These are phyloP conservation scores for Penicillium manginii DNA, from an alignment of 495 filamentous ascomycete genomes.

Conservation along the genomic window DNA sequence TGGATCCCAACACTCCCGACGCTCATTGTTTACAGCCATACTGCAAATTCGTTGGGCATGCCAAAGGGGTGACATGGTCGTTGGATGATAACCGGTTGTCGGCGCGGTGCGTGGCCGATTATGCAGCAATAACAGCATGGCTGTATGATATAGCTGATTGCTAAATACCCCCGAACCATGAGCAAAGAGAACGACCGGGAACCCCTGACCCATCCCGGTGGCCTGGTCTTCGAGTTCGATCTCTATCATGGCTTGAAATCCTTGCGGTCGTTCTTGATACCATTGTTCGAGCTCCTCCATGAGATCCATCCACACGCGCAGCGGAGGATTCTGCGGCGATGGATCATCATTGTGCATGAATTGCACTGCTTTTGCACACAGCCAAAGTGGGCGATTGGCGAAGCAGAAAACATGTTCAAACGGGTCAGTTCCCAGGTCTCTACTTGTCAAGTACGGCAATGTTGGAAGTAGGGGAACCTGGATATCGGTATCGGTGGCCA, in stretches of 20 bases:
- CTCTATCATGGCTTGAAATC: slow-evolving; percentile 41
- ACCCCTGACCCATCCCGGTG: slow-evolving; percentile 25
- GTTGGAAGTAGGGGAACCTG: slow-evolving; percentile 27
- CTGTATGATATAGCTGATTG: slow-evolving; percentile 48
- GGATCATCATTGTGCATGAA: slow-evolving; percentile 29
- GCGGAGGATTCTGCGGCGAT: slow-evolving; percentile 13
- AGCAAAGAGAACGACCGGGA: slow-evolving; percentile 45
- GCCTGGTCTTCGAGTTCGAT: slow-evolving; percentile 20
- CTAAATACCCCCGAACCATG: slow-evolving; percentile 44
- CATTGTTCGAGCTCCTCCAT: slow-evolving; percentile 36
- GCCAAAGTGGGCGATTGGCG: slow-evolving; percentile 34
- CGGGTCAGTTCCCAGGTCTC: slow-evolving; percentile 17
- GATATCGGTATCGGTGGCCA: slow-evolving; percentile 32
- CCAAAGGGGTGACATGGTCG: slow-evolving; percentile 38
- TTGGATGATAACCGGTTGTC: slow-evolving; percentile 19
- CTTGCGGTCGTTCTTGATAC: slow-evolving; percentile 38
- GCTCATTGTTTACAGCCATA: slow-evolving; percentile 43
- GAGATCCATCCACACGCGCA: slow-evolving; percentile 30
- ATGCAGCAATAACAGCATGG: slow-evolving; percentile 43
- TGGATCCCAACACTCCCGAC: slow-evolving; percentile 41
- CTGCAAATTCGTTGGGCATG: slow-evolving; percentile 42
- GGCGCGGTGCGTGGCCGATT: slow-evolving; percentile 40
- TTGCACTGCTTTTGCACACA: slow-evolving; percentile 31
- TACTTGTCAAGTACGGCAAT: slow-evolving; percentile 19
- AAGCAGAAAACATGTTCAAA: slow-evolving; percentile 30